Conservation (phyloP, 192 early-diverging fungal genomes). For the Phycomyces blakesleeanus region DNA sequence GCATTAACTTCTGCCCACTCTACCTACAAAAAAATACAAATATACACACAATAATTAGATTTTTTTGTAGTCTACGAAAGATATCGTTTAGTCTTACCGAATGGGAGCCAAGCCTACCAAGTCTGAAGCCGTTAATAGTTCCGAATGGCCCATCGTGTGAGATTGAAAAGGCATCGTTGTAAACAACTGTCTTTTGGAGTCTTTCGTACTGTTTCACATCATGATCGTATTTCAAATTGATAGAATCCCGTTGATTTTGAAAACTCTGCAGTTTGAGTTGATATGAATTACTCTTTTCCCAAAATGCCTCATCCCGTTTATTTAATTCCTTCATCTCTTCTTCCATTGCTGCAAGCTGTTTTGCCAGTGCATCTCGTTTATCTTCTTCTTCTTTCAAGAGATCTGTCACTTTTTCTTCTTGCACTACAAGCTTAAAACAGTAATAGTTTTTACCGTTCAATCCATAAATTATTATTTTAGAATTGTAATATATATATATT, state of each 20-base stretch:
- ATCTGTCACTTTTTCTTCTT: not conserved
- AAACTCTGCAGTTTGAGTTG: slow-evolving; percentile 57
- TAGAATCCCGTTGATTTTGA: slow-evolving; percentile 73
- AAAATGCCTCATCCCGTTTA: slow-evolving; percentile 59
- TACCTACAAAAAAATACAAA: slow-evolving; percentile 42
- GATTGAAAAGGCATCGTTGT: slow-evolving; percentile 93
- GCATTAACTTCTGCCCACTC: slow-evolving; percentile 98
- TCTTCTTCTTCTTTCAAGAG: slow-evolving; percentile 37
- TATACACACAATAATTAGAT: no score
- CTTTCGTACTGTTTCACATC: slow-evolving; percentile 73
- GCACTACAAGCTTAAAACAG: slow-evolving; percentile 38
- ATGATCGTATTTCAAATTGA: slow-evolving; percentile 76
- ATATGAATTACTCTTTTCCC: slow-evolving; percentile 76
- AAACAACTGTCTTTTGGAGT: slow-evolving; percentile 90
- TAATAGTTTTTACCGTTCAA: slow-evolving; percentile 38
- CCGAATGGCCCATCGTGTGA: slow-evolving; percentile 81
- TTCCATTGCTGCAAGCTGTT: slow-evolving; percentile 44
- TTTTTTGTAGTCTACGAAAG: not conserved
- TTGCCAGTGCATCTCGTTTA: slow-evolving; percentile 48
- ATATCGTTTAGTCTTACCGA: slow-evolving; percentile 48
- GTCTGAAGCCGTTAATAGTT: slow-evolving; percentile 90
- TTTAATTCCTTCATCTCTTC: slow-evolving; percentile 49
- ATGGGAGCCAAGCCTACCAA: slow-evolving; percentile 75
- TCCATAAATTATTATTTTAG: no score
- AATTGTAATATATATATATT: no score